Conservation (phyloP, 176 grass and related monocot genomes). For the Pontederia crassipes region DNA sequence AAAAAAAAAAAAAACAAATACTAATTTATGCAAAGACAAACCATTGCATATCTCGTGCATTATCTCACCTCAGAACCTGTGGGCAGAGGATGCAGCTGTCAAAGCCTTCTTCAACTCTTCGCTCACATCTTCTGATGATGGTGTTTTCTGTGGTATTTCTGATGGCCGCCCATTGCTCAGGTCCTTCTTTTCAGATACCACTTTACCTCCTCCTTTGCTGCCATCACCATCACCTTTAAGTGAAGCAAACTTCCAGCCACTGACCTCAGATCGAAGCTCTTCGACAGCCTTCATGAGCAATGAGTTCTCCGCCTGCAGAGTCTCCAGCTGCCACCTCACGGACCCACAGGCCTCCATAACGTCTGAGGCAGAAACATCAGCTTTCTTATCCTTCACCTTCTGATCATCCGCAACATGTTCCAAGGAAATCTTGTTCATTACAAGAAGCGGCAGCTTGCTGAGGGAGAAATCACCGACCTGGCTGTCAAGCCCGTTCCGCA, state of each 20-base stretch:
- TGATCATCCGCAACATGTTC: conserved; percentile 27
- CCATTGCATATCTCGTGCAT: too few species aligned
- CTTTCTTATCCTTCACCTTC: conserved; percentile 7
- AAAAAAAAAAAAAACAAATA: too few species aligned
- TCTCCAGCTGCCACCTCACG: conserved; percentile 1
- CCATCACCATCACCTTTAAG: too few species aligned
- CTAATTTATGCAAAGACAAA: too few species aligned
- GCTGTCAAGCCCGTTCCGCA: conserved; percentile 17
- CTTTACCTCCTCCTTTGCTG: too few species aligned
- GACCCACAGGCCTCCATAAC: neutral
- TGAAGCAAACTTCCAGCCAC: neutral
- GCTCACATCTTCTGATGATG: conserved; percentile 19
- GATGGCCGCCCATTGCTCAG: too few species aligned
- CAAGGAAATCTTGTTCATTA: conserved; percentile 75
- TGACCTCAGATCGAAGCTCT: neutral
- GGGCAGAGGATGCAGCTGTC: conserved; percentile 17
- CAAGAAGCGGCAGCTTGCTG: conserved; percentile 66
- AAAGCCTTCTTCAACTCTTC: conserved; percentile 47
- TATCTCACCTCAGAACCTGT: neutral
- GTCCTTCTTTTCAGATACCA: too few species aligned
- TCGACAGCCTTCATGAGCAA: neutral
- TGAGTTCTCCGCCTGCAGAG: neutral
- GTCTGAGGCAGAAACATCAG: neutral
- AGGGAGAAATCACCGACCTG: conserved; percentile 20
- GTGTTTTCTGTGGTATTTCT: too few species aligned